Conservation (phyloP, 2,329 filamentous ascomycete species). For the Massarina eburnea region DNA sequence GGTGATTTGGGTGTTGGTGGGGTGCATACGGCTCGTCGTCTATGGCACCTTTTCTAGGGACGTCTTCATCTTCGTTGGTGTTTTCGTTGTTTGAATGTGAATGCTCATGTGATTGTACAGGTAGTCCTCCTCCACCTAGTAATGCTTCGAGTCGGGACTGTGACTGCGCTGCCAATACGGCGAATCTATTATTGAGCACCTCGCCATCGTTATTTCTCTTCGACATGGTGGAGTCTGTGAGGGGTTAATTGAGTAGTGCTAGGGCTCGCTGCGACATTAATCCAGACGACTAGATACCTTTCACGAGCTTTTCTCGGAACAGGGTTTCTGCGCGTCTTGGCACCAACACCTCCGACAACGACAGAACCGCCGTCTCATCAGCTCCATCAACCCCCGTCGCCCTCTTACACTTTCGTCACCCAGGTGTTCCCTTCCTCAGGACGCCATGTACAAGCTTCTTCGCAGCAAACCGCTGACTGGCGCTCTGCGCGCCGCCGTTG, state of each 20-base stretch:
- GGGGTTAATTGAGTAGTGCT: slow-evolving; percentile 8
- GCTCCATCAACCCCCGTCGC: slow-evolving; percentile 24
- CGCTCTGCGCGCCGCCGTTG: slow-evolving; percentile 76
- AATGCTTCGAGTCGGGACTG: slow-evolving; percentile 59
- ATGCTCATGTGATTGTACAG: slow-evolving; percentile 40
- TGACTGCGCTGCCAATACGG: slow-evolving; percentile 55
- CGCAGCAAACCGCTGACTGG: slow-evolving; percentile 74
- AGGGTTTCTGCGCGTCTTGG: slow-evolving; percentile 22
- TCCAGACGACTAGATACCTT: background rate
- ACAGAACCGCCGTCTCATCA: slow-evolving; percentile 24
- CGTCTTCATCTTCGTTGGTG: slow-evolving; percentile 55
- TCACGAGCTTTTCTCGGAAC: too few species aligned
- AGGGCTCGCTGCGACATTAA: slow-evolving; percentile 18
- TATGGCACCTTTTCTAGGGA: slow-evolving; percentile 55
- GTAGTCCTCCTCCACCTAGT: slow-evolving; percentile 53
- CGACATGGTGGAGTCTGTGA: slow-evolving; percentile 28
- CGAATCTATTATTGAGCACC: slow-evolving; percentile 57
- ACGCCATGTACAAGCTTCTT: slow-evolving; percentile 83
- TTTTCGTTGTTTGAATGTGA: slow-evolving; percentile 45
- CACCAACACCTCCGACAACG: slow-evolving; percentile 27
- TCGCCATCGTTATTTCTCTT: slow-evolving; percentile 50
- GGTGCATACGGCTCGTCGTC: slow-evolving; percentile 56
- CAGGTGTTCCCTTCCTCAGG: slow-evolving; percentile 32
- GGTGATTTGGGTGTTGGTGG: too few species aligned
- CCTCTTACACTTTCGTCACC: slow-evolving; percentile 10